Percentiles rank a stretch among this genome's conserved stretches.
These are phyloP conservation scores for Theobroma cacao DNA, from an alignment of 345 rosid genomes.

Conservation along the genomic window DNA sequence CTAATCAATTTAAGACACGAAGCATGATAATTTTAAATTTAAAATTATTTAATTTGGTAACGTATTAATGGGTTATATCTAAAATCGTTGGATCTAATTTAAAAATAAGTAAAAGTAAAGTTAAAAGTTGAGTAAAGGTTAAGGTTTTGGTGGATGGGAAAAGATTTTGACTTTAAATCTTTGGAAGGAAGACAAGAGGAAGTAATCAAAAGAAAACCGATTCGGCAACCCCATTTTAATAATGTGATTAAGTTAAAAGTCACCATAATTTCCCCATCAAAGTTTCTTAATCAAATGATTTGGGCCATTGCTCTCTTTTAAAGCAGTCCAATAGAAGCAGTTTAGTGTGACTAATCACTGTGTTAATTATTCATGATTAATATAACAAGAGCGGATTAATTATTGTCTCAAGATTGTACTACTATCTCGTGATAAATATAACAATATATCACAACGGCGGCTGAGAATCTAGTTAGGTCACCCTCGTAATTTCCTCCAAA, in stretches of 20 bases:
- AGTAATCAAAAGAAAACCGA: neutral
- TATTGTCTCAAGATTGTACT: neutral
- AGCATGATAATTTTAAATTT: too few species aligned
- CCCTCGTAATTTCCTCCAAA: constrained; percentile 17
- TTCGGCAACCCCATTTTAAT: neutral
- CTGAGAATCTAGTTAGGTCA: constrained; percentile 9
- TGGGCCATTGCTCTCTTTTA: neutral
- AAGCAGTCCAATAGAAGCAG: neutral
- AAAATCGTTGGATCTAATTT: too few species aligned
- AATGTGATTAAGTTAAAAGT: neutral
- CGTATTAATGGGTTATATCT: too few species aligned
- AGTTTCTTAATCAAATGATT: neutral
- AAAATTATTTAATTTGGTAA: too few species aligned
- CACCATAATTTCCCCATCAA: neutral
- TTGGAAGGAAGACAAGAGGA: neutral
- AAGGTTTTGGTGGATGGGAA: neutral
- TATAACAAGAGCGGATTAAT: neutral
- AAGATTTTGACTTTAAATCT: neutral
- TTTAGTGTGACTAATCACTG: neutral
- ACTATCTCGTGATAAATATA: neutral
- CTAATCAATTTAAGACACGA: too few species aligned
- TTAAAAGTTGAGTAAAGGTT: neutral
- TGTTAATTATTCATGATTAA: too few species aligned
- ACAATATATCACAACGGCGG: constrained; percentile 23
- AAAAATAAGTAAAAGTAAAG: too few species aligned